These are phyloP conservation scores for Ustilago hordei DNA, from an alignment of 1,284 basidiomycete genomes.

Conservation along the genomic window DNA sequence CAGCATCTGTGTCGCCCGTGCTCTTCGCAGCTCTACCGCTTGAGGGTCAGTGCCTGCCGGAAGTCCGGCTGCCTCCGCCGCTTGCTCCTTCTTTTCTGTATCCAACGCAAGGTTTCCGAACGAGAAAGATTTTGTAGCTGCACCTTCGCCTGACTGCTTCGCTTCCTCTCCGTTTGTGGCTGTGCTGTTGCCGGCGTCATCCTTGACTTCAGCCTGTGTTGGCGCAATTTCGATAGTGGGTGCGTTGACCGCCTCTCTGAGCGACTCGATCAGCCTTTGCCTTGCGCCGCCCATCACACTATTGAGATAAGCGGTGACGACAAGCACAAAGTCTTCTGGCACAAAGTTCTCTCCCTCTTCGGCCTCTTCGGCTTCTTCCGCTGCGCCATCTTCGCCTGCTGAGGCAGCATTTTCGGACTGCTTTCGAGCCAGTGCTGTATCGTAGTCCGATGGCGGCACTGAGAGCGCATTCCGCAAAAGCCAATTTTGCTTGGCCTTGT, in stretches of 20 bases:
- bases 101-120: slow-evolving; percentile 44
- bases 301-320: slow-evolving; percentile 45
- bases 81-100: slow-evolving; percentile 33
- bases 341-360: slow-evolving; percentile 52
- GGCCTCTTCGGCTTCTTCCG: slow-evolving; percentile 22
- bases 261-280: slow-evolving; percentile 41
- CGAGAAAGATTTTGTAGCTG: slow-evolving; percentile 37
- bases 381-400: slow-evolving; percentile 6
- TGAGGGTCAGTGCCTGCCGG: slow-evolving; percentile 34
- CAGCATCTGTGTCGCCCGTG: slow-evolving; percentile 34
- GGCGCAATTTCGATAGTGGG: slow-evolving; percentile 15
- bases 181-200: slow-evolving; percentile 4
- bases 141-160: not conserved
- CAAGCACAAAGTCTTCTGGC: slow-evolving; percentile 39
- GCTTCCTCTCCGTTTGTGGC: slow-evolving; percentile 7
- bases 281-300: slow-evolving; percentile 51
- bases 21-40: slow-evolving; percentile 31
- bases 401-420: slow-evolving; percentile 13
- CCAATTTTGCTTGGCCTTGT: slow-evolving; percentile 58
- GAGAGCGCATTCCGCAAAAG: slow-evolving; percentile 49
- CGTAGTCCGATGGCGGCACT: slow-evolving; percentile 44
- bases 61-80: slow-evolving; percentile 24
- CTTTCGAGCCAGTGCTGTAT: slow-evolving; percentile 31
- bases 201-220: slow-evolving; percentile 14
- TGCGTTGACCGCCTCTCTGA: slow-evolving; percentile 42